These are phyloP conservation scores for Colletotrichum cuscutae DNA, from an alignment of 2,329 filamentous ascomycete genomes.

Conservation along the genomic window DNA sequence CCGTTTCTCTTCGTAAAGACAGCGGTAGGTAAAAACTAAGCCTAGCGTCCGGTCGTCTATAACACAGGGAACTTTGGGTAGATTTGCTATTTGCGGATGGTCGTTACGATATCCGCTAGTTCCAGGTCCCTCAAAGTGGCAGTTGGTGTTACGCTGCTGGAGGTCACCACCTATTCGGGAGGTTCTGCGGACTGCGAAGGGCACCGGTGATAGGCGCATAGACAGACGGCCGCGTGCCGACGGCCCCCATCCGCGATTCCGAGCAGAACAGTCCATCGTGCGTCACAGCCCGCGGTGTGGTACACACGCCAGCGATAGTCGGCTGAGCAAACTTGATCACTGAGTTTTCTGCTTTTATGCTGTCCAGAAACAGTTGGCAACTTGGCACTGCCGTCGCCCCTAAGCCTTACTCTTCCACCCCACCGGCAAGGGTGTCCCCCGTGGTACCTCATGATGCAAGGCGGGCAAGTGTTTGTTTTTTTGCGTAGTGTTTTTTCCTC, in stretches of 20 bases:
- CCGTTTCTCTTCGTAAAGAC: slow-evolving; percentile 8
- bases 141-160: neutral
- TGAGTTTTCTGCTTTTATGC: neutral
- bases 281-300: slow-evolving; percentile 6
- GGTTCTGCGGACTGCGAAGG: neutral
- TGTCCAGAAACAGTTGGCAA: neutral
- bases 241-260: neutral
- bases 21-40: neutral
- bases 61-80: neutral
- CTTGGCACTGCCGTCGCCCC: neutral
- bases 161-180: neutral
- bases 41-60: neutral
- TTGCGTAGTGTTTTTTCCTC: neutral
- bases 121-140: neutral
- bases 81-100: slow-evolving; percentile 3
- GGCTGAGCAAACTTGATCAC: slow-evolving; percentile 3
- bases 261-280: neutral
- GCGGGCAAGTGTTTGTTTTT: neutral
- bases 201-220: neutral
- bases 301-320: neutral
- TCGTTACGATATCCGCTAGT: neutral
- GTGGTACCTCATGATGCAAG: slow-evolving; percentile 5
- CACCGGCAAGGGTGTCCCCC: slow-evolving; percentile 12
- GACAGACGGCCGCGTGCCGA: neutral
- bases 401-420: neutral